Base-by-base conservation (phyloP, 371 early-diverging fungal genomes). In the Mortierella sp. region DNA sequence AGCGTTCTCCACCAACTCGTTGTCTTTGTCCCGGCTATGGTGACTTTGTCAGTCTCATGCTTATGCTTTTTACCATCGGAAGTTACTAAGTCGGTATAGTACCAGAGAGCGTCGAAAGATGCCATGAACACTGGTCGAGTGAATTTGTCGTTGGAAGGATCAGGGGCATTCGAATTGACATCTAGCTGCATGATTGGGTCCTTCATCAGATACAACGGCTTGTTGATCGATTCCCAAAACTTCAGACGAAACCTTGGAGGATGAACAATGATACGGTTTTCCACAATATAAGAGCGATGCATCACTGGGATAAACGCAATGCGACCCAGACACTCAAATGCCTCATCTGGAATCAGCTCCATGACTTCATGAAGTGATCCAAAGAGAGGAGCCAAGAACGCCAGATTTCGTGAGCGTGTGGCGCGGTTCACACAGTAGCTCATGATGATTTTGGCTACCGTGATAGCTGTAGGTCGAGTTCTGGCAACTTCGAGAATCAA, bases 391-490 rank as follows among this genome's bases (percentile, higher is more conserved):
- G 23, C 2, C 22, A 68, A 15, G 34, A 66, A 75, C 0, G 56
- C 64, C 5, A 68, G 55, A 34, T 68, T 72, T 23, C 51, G 23
- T 34, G 40, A 45, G 2, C 31, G 19, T 13, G 6, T 54, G n/a
- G 75, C 68, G 13, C 67, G 75, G 8, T 0, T 54, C 2, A 68
- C 47, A 28, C 68, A 68, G 19, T 74, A 74, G 17, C 59, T 37
- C 54, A 68, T 60, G 53, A 74, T 35, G 17, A 68, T 28, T 45
- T 22, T 64, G 28, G 54, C 59, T 9, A 31, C 23, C 0, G n/a
- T 29, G 8, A 68, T 2, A 10, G 61, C 75, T 0, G 53, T 28
- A 1, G 61, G 51, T 0, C 53, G 15, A 3, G 53, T 53, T 32
- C 54, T 34, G 2, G 64, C 64, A 7, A 7, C 29, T 4, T 63